These are phyloP conservation scores for Metschnikowia lochheadii DNA, from an alignment of 805 yeast species.

Conservation along the genomic window DNA sequence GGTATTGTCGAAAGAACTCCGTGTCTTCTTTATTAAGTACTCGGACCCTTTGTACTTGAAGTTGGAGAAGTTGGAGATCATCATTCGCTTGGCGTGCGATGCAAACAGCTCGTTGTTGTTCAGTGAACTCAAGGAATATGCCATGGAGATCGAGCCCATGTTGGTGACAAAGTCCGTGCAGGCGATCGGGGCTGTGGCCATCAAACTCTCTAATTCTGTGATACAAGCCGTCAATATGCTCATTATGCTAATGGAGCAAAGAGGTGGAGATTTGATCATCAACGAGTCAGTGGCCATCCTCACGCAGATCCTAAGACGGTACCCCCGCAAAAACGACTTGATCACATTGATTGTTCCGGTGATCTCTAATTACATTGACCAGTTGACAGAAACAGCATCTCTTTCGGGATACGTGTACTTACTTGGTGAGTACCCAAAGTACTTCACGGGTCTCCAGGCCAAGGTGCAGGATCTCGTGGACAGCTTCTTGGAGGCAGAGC, in stretches of 20 bases:
- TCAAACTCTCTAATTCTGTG: constrained; percentile 51
- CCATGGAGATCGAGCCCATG: constrained; percentile 81
- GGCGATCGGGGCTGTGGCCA: constrained; percentile 70
- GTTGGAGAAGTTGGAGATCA: constrained; percentile 69
- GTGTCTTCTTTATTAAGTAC: constrained; percentile 87
- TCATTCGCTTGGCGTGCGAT: constrained; percentile 64
- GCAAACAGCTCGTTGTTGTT: constrained; percentile 54
- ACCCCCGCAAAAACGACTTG: constrained; percentile 49
- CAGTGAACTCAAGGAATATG: constrained; percentile 72
- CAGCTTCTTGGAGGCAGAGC: constrained; percentile 55
- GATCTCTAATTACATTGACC: constrained; percentile 45
- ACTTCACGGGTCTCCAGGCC: constrained; percentile 50
- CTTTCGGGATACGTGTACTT: constrained; percentile 64
- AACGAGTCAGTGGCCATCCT: constrained; percentile 61
- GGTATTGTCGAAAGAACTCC: constrained; percentile 69
- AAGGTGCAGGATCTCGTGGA: constrained; percentile 46
- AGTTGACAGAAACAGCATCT: constrained; percentile 47
- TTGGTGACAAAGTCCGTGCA: constrained; percentile 63
- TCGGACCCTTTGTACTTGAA: constrained; percentile 78
- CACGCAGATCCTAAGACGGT: constrained; percentile 63
- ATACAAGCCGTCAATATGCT: constrained; percentile 59
- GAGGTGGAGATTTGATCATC: constrained; percentile 56
- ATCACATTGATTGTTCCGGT: constrained; percentile 53
- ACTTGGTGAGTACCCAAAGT: constrained; percentile 64
- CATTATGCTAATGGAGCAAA: constrained; percentile 53